Base-by-base conservation (phyloP, 2,329 filamentous ascomycete genomes). In the Fusarium anthophilum region DNA sequence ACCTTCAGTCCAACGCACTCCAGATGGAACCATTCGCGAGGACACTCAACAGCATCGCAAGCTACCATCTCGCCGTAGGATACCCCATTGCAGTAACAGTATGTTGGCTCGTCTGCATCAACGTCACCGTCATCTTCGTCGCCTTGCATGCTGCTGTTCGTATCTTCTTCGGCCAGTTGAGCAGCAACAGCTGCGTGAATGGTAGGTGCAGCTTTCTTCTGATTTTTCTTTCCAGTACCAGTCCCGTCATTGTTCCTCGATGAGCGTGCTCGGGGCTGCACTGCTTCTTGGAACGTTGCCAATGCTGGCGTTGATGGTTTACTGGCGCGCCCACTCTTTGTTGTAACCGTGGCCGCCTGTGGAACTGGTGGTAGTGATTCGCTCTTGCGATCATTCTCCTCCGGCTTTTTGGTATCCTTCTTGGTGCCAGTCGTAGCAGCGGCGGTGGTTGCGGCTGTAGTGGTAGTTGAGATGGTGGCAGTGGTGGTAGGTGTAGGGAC, bases 1-100 rank as follows among this genome's bases (percentile, higher is more conserved):
- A 92, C 92, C 77, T 92, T 93, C 77, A 96, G 83, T 32, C 94
- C 94, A 37, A 94, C 93, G 81, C 94, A 96, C 56, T 91, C 92
- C 56, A 96, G 83, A 86, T 95, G 93, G 84, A 95, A 96, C 93
- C 93, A 95, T 82, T 95, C 93, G 70, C 90, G 88, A 74, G 90
- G 88, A 82, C 93, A 95, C 55, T 90, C 89, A 67, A 92, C 89
- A 13, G 90, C 91, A 80, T 95, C 93, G 79, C 93, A 95, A 6
- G 92, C 93, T 48, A 95, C 92, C 93, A 95, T 95, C 83, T 94
- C 93, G 26, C 93, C 93, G 79, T 94, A 95, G 78, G 92, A 94
- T 62, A 94, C 91, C 54, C 91, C 89, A 76, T 94, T 92, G 81
- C 93, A 95, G 82, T 94, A 94, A 81, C 93, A 94, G 81, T 95